Evolutionary conservation across 73 alveolate species (phyloP).

Genomic region (Effrenium voratum): DNA sequence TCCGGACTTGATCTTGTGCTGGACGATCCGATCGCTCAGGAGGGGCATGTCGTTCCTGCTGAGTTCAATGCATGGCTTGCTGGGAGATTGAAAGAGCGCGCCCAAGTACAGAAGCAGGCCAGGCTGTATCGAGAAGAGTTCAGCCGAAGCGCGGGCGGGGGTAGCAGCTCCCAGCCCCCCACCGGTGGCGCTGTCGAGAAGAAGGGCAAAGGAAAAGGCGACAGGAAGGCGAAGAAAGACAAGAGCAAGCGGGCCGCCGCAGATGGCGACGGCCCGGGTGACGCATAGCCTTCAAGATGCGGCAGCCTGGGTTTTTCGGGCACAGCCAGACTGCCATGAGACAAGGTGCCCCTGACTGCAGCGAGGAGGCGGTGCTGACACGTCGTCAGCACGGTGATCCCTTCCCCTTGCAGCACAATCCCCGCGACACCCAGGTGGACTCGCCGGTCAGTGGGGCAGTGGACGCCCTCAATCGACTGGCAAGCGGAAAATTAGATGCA

Average conservation of each 20-base stretch:
- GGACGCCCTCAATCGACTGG: not conserved
- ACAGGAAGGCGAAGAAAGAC: not conserved
- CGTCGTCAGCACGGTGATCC: not conserved
- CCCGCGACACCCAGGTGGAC: not conserved
- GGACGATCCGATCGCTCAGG: not conserved
- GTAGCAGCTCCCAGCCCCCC: not conserved
- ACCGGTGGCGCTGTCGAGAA: not conserved
- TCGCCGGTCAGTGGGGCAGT: not conserved
- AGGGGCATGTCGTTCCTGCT: not conserved
- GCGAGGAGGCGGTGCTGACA: not conserved
- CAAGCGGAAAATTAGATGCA: slow-evolving; percentile 2
- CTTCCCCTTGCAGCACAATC: not conserved
- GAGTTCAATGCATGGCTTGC: not conserved
- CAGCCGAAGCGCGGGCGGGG: not conserved
- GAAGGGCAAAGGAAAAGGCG: not conserved
- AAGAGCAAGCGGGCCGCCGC: not conserved
- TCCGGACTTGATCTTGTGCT: not conserved
- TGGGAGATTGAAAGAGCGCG: not conserved
- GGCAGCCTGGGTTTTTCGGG: not conserved
- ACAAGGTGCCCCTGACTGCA: not conserved
- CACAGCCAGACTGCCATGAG: not conserved
- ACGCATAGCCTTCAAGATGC: not conserved
- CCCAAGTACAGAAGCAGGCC: slow-evolving; percentile 32
- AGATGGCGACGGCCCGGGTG: not conserved
- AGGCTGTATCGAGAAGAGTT: slow-evolving; percentile 40